Evolutionary conservation across 352 stramenopile genomes (phyloP).

Genomic region (Vaucheria bursata): DNA sequence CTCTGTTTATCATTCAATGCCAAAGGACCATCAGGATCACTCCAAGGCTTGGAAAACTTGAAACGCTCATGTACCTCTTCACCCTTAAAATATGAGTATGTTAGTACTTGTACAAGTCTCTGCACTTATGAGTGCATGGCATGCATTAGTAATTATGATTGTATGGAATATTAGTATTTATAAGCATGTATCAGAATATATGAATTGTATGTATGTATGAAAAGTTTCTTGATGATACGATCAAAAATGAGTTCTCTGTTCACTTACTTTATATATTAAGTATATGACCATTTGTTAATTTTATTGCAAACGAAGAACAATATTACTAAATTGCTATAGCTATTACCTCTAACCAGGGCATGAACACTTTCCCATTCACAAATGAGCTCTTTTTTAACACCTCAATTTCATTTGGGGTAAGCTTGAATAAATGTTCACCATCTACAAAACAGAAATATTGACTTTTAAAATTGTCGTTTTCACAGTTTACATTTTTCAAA

Average conservation of each 20-base stretch:
- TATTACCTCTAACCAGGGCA: constrained; percentile 44
- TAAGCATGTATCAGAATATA: neutral
- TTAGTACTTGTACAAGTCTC: too few relatives aligned
- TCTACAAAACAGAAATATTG: too few relatives aligned
- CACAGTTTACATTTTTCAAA: too few relatives aligned
- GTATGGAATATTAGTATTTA: too few relatives aligned
- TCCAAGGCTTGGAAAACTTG: constrained; percentile 26
- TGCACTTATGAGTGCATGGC: too few relatives aligned
- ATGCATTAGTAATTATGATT: too few relatives aligned
- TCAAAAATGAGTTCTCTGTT: neutral
- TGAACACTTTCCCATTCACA: constrained; percentile 50
- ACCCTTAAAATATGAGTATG: neutral
- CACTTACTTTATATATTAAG: neutral
- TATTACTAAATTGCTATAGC: neutral
- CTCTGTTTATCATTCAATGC: constrained; percentile 24
- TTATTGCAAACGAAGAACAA: too few relatives aligned
- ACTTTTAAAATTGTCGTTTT: too few relatives aligned
- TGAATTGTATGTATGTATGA: neutral
- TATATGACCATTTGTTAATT: neutral
- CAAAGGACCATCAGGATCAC: constrained; percentile 40
- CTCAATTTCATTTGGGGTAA: constrained; percentile 33
- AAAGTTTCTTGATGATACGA: neutral
- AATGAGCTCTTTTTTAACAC: constrained; percentile 39
- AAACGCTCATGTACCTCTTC: constrained; percentile 27
- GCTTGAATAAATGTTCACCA: neutral